A percentile compares a stretch with the other conserved stretches of the same genome.
phyloP scores from a whole-genome alignment of 805 yeast species.

The Phaffomyces opuntiae region DNA sequence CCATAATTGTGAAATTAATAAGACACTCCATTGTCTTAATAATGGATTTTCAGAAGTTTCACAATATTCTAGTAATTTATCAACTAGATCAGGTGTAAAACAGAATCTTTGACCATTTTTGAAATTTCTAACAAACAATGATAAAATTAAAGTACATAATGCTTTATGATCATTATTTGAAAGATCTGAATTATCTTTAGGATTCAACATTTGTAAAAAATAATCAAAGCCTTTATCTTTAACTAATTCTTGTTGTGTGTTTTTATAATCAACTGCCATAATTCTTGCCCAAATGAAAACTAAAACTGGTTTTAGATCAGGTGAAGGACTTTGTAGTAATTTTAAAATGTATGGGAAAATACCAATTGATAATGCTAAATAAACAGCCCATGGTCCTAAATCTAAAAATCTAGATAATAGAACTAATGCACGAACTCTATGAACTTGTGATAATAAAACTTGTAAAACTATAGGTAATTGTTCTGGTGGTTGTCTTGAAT shows the following conservation, averaged over 20 bases:
- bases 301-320: conserved; percentile 86
- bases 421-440: conserved; percentile 82
- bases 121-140: conserved; percentile 78
- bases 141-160: conserved; percentile 85
- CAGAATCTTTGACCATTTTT: conserved; percentile 75
- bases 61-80: conserved; percentile 58
- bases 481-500: conserved; percentile 78
- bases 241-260: conserved; percentile 86
- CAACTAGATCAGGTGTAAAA: conserved; percentile 63
- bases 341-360: conserved; percentile 93
- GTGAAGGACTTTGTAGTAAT: conserved; percentile 88
- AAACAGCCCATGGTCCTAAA: conserved; percentile 97
- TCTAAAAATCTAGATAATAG: conserved; percentile 81
- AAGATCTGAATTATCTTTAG: conserved; percentile 22
- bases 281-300: conserved; percentile 97
- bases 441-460: conserved; percentile 88
- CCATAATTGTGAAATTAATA: conserved; percentile 74
- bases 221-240: conserved; percentile 88
- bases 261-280: conserved; percentile 88
- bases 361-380: conserved; percentile 85
- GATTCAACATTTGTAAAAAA: conserved; percentile 71
- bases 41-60: conserved; percentile 76
- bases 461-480: conserved; percentile 92
- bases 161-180: conserved; percentile 72
- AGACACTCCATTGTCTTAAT: conserved; percentile 86